Evolutionary conservation across 768 basidiomycete genomes (phyloP).

Genomic region (Pulveroboletus sp.): DNA sequence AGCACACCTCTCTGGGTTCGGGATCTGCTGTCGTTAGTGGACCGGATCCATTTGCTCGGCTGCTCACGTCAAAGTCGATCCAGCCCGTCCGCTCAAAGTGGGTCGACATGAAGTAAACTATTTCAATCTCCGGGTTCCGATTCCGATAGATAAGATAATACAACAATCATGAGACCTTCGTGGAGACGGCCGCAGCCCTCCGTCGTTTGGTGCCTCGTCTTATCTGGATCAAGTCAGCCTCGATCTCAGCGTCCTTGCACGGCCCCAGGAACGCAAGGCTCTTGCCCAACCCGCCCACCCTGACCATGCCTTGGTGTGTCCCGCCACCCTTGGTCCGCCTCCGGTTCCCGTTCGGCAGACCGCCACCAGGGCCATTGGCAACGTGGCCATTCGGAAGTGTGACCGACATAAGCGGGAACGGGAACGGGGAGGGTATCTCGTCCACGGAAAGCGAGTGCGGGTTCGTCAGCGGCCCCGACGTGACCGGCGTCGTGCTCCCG

Average conservation of each 20-base stretch:
- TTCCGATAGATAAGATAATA: slow-evolving; percentile 30
- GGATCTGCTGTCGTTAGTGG: slow-evolving; percentile 49
- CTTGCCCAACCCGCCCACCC: slow-evolving; percentile 68
- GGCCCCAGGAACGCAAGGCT: slow-evolving; percentile 53
- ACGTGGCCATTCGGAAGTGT: slow-evolving; percentile 37
- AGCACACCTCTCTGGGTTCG: slow-evolving; percentile 72
- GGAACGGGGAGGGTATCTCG: slow-evolving; percentile 83
- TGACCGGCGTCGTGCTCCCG: slow-evolving; percentile 52
- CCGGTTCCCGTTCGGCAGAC: slow-evolving; percentile 36
- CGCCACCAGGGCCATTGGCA: slow-evolving; percentile 34
- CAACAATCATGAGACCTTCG: slow-evolving; percentile 29
- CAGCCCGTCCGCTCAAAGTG: slow-evolving; percentile 70
- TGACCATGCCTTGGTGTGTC: slow-evolving; percentile 51
- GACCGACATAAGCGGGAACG: slow-evolving; percentile 62
- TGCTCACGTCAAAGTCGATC: slow-evolving; percentile 64
- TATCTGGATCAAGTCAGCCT: slow-evolving; percentile 74
- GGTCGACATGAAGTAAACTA: slow-evolving; percentile 2
- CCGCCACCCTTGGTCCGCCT: slow-evolving; percentile 52
- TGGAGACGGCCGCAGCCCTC: slow-evolving; percentile 31
- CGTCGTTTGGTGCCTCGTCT: slow-evolving; percentile 65
- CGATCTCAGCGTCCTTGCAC: slow-evolving; percentile 67
- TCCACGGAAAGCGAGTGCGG: slow-evolving; percentile 84
- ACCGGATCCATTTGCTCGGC: neutral
- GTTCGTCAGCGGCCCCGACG: slow-evolving; percentile 67
- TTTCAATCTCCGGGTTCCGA: slow-evolving; percentile 21